Evolutionary conservation across 2,329 filamentous ascomycete species (phyloP), one percentile per base, ranked within the genome.

Genomic region (Coniochaeta prunicola): DNA sequence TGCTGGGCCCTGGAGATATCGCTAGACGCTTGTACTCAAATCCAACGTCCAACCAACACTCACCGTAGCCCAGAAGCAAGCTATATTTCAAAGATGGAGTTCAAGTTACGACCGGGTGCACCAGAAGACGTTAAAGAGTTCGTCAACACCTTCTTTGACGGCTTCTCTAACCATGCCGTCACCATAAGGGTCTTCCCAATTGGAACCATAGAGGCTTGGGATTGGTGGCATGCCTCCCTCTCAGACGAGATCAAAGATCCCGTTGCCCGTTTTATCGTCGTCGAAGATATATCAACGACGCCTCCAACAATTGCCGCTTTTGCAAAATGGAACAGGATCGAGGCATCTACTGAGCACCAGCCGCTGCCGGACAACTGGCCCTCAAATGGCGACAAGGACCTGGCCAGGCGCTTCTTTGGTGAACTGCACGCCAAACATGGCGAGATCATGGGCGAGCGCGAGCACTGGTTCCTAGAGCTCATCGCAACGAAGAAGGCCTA

Each of bases 391-490:
- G 67, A 78, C 55, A 61, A 63, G 2, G 65, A 57, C 1, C 64
- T 77, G 8, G 77, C 73, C 0, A 64, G 69, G 13, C 59, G 65
- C 2, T 80, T 80, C 65, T 79, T 80, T 55, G 68, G 68, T 0
- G 66, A 66, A 0, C 63, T 80, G 58, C 63, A 68, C 0, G 64
- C 60, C 7, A 70, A 69, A 28, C 76, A 76, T 38, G 62, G 64
- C 15, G 66, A 66, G 48, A 66, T 75, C 34, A 77, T 80, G 71
- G 70, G 67, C 0, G 68, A 66, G 4, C 71, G 67, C n/a, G 73
- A 68, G 59, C 81, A 83, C 63, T 79, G 75, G 70, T 78, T 75
- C 61, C 69, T 84, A 10, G 79, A 80, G 61, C 63, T 82, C 7
- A 65, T 83, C 3, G 76, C 71, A 2, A 78, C 77, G 12, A 67